Evolutionary conservation across 148 eudicot species (phyloP), one percentile per base, ranked within the genome.

Genomic region (Euryodendron excelsum): DNA sequence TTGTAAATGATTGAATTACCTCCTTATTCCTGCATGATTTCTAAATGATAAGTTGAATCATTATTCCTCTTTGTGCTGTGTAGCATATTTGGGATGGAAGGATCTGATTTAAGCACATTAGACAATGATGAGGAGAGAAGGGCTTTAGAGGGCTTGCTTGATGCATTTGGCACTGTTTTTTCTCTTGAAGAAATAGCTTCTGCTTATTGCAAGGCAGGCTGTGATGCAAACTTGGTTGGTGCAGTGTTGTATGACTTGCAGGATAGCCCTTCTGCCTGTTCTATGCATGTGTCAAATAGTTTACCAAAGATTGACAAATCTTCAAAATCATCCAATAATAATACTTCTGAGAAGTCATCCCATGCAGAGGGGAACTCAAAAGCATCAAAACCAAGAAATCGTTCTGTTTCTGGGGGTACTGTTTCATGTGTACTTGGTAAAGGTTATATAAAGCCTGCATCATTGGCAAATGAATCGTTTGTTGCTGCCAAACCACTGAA

Each of bases 141-240:
- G 66, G 80, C 53, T 55, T 83, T 88, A 78, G 77, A 80, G 82
- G 69, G 48, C 50, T 48, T 88, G 80, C 78, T 85, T 36, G 84
- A 83, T 79, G 69, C 77, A 39, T 88, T 85, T 82, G 87, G 88
- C 62, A 76, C 82, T 31, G 27, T n/a, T n/a, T 79, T 81, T 69
- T 80, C 90, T 60, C 80, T 84, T 62, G 30, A 75, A 77, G 86
- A 87, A 45, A 85, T 85, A 69, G 85, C 85, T 77, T 83, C 80
- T 60, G 82, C 85, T 44, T 87, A 76, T 75, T 77, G 79, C 75
- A 80, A 82, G 78, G 87, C 88, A 61, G 79, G 84, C 25, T 76
- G 68, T 50, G 81, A 85, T 77, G 75, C 55, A 10, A 27, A 80
- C 45, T 39, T 85, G 67, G 80, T 85, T 60, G 73, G 77, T 76